Evolutionary conservation across 352 stramenopile species (phyloP).

Genomic region (Phytophthora niederhauseri): DNA sequence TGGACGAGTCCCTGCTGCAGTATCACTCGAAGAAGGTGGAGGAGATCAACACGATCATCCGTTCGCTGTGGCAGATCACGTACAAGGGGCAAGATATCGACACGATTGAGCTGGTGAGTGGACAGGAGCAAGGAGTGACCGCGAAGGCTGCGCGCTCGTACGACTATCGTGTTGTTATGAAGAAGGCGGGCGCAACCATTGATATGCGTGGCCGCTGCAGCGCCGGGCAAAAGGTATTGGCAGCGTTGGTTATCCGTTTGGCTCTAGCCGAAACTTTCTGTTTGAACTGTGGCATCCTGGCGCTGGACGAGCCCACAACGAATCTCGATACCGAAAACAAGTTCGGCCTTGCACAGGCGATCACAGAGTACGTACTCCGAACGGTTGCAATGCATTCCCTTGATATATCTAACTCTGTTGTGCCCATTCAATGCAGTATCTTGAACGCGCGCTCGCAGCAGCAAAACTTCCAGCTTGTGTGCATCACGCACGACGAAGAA

Average conservation of each 20-base stretch:
- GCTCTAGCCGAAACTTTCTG: conserved; percentile 99
- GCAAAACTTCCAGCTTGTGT: conserved; percentile 99
- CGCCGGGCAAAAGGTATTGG: conserved; percentile 97
- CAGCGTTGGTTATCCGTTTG: conserved; percentile 97
- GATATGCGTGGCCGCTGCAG: conserved; percentile 99
- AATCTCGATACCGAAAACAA: conserved; percentile 99
- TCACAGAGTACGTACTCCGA: conserved; percentile 73
- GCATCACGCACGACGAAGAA: conserved; percentile 99
- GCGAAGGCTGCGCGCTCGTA: conserved; percentile 89
- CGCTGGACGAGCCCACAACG: conserved; percentile 99
- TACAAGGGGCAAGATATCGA: conserved; percentile 99
- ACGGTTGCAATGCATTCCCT: background rate
- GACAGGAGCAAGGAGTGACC: conserved; percentile 79
- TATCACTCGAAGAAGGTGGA: conserved; percentile 99
- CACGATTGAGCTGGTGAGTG: conserved; percentile 98
- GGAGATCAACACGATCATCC: conserved; percentile 99
- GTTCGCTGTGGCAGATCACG: conserved; percentile 97
- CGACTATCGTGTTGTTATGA: conserved; percentile 99
- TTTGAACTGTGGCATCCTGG: conserved; percentile 98
- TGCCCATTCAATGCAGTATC: conserved; percentile 73
- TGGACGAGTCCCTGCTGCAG: conserved; percentile 96
- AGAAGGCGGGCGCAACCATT: conserved; percentile 94
- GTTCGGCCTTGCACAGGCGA: conserved; percentile 87
- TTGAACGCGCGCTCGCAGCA: conserved; percentile 94
- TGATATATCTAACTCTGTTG: background rate